Evolutionary conservation across 352 stramenopile genomes (phyloP).

Genomic region (Phytophthora pisi): DNA sequence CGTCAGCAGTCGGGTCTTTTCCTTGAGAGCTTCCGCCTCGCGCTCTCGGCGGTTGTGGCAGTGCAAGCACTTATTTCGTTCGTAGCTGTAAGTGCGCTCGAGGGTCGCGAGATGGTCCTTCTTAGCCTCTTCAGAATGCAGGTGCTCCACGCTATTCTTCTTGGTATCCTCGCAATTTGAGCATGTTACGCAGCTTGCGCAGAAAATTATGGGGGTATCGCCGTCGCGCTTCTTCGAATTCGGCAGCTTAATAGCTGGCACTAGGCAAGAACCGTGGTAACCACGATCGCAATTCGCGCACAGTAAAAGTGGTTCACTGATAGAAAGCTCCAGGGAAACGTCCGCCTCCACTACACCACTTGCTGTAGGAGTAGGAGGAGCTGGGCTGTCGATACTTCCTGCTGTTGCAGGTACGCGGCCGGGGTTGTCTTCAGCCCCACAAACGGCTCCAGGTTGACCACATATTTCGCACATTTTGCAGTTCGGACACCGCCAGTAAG

Average conservation of each 20-base stretch:
- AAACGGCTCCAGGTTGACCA: slow-evolving; percentile 52
- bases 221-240: slow-evolving; percentile 22
- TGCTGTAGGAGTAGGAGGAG: slow-evolving; percentile 3
- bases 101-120: slow-evolving; percentile 33
- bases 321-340: slow-evolving; percentile 5
- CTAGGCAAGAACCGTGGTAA: slow-evolving; percentile 59
- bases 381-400: slow-evolving; percentile 27
- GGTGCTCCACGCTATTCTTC: slow-evolving; percentile 14
- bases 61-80: slow-evolving; percentile 58
- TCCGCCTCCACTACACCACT: slow-evolving; percentile 9
- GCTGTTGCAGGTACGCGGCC: slow-evolving; percentile 19
- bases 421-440: slow-evolving; percentile 9
- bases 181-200: slow-evolving; percentile 70
- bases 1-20: slow-evolving; percentile 58
- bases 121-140: slow-evolving; percentile 19
- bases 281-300: slow-evolving; percentile 62
- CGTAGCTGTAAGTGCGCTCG: slow-evolving; percentile 70
- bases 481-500: slow-evolving; percentile 94
- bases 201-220: slow-evolving; percentile 52
- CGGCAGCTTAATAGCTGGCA: slow-evolving; percentile 42
- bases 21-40: slow-evolving; percentile 51
- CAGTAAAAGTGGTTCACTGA: slow-evolving; percentile 35
- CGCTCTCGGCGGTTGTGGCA: slow-evolving; percentile 60
- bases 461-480: slow-evolving; percentile 97
- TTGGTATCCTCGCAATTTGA: slow-evolving; percentile 45